A percentile compares a stretch with the other conserved stretches of the same genome.
Conservation (phyloP, 495 filamentous ascomycete genomes). For the Tuber calosporum region DNA sequence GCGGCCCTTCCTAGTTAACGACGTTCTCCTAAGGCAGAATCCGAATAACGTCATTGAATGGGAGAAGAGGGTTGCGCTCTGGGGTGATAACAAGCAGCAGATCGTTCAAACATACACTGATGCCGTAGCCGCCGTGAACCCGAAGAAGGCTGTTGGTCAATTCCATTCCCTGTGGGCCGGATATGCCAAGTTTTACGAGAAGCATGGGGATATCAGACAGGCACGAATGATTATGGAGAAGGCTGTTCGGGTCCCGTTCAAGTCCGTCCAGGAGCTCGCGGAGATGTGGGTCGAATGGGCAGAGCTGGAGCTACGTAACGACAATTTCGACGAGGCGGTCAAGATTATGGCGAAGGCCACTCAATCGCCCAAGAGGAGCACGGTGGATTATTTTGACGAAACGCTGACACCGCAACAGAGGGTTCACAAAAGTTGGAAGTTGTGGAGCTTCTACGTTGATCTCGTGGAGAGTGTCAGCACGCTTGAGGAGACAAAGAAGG, state of each 20-base stretch:
- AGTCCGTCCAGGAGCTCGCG: constrained; percentile 86
- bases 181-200: constrained; percentile 96
- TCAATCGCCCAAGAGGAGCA: constrained; percentile 87
- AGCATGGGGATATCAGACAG: constrained; percentile 72
- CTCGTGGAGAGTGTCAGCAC: constrained; percentile 90
- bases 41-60: constrained; percentile 95
- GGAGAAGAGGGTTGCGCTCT: constrained; percentile 90
- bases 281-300: constrained; percentile 99
- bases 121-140: constrained; percentile 84
- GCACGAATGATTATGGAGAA: constrained; percentile 94
- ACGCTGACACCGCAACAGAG: constrained; percentile 87
- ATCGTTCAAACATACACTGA: constrained; percentile 92
- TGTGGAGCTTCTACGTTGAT: constrained; percentile 99
- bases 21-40: constrained; percentile 90
- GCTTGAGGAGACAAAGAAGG: constrained; percentile 82
- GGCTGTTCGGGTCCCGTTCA: constrained; percentile 94
- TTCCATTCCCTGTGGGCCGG: constrained; percentile 96
- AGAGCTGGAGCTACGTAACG: constrained; percentile 89
- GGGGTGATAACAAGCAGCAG: constrained; percentile 87
- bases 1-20: constrained; percentile 91
- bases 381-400: constrained; percentile 97
- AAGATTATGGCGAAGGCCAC: constrained; percentile 95
- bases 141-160: constrained; percentile 88
- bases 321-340: constrained; percentile 92
- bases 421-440: constrained; percentile 98